phyloP scores from a whole-genome alignment of 305 asterid species.

The Coffea humblotiana region DNA sequence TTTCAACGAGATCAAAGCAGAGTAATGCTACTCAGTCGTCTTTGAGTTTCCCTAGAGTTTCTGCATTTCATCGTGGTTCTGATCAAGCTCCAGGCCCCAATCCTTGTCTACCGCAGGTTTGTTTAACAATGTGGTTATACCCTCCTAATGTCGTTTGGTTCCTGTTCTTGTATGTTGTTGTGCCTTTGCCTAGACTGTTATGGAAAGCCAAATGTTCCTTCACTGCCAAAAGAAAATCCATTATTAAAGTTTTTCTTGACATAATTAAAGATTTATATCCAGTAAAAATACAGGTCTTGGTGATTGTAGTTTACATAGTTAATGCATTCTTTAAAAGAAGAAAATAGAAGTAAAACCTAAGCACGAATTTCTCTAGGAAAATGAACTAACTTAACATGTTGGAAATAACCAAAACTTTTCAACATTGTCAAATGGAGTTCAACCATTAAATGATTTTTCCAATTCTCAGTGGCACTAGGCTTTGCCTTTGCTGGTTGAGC shows the following conservation, averaged over 20 bases:
- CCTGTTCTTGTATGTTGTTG: neutral
- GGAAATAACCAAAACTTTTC: too few relatives aligned
- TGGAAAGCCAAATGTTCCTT: too few relatives aligned
- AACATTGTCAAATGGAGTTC: too few relatives aligned
- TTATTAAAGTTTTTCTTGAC: neutral
- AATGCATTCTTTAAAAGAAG: neutral
- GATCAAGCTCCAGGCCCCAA: slow-evolving; percentile 23
- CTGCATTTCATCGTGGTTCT: slow-evolving; percentile 22
- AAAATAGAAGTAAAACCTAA: too few relatives aligned
- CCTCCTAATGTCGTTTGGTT: neutral
- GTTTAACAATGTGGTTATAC: neutral
- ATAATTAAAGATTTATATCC: neutral
- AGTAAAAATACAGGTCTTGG: neutral
- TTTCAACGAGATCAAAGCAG: slow-evolving; percentile 36
- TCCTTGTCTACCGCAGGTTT: slow-evolving; percentile 55
- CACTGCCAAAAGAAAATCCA: neutral
- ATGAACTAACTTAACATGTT: too few relatives aligned
- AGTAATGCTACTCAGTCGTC: slow-evolving; percentile 19
- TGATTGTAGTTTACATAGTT: too few relatives aligned
- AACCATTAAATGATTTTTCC: too few relatives aligned
- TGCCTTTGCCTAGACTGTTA: too few relatives aligned
- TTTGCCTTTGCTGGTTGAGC: too few relatives aligned
- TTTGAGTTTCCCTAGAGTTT: slow-evolving; percentile 20
- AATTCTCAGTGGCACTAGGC: too few relatives aligned
- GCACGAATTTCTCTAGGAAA: too few relatives aligned